Evolutionary conservation across 176 grass and related monocot genomes (phyloP), one percentile per base, ranked within the genome.

Genomic region (Aegilops sharonensis): DNA sequence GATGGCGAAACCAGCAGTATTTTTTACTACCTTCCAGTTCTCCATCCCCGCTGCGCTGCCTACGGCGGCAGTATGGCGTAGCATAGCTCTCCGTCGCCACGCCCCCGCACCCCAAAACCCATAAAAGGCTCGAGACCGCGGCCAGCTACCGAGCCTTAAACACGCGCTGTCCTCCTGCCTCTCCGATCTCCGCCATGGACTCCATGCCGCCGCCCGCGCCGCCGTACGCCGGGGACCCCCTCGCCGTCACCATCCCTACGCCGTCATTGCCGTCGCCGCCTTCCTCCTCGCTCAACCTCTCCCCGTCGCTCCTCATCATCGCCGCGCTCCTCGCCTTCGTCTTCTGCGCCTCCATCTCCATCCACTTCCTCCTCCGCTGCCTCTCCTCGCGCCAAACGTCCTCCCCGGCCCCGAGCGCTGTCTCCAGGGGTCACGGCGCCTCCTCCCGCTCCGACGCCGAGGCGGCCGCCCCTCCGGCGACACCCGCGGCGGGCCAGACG

Each of bases 351-450:
- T 95, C 91, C 54, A 57, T 92, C 25, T 91, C 91, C 71, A 95
- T 98, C 82, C 93, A 95, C 83, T 86, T 95, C 87, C 81, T 98
- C 85, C 93, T 95, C 61, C 93, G 95, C 40, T 88, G 89, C 77
- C 65, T 98, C 82, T 85, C 88, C 85, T 85, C 88, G 54, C 85
- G 57, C 4, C 60, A 74, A 21, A 23, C 72, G 8, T 84, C 79
- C 47, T 80, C 20, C 17, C 81, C 69, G 65, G 70, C 77, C 9
- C 75, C 79, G 15, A 81, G 61, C 12, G 69, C 80, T 8, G 57
- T 90, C 79, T 35, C 68, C 11, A 47, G 66, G 76, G 45, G 27
- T n/a, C 76, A n/a, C 25, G 11, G 77, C 69, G 36, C 72, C 45
- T 29, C 69, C 69, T 5, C 23, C 12, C 23, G 23, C 5, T 74